Evolutionary conservation across 805 yeast genomes (phyloP), one percentile per base, ranked within the genome.

Genomic region (Wickerhamiella kurtzmanii): DNA sequence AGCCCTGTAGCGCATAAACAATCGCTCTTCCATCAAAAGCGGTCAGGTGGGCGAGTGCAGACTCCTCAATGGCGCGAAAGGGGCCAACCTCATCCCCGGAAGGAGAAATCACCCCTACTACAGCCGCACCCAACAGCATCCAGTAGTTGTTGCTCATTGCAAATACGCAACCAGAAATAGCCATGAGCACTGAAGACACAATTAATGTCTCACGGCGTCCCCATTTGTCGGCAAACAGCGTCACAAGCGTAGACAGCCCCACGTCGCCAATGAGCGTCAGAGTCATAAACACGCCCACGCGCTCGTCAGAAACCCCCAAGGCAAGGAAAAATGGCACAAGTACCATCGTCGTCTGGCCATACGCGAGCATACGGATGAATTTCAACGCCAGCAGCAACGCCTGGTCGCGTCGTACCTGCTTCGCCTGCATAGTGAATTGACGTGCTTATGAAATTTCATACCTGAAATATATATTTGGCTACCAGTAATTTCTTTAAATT

Each of bases 1-100:
- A 62, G 35, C 82, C 79, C 58, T 85, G 84, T 54, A 80, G 67
- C 0, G 92, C 92, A 66, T 77, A 85, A 2, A 84, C 67, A 52
- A 77, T 83, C 1, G 94, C 80, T 41, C 94, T 68, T 17, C 53
- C 48, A 2, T 50, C 53, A 17, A 43, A 40, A 1, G 48, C 44
- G 0, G 94, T 80, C 52, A 86, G 64, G 61, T 83, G 89, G 0
- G 95, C 92, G 44, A 86, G 69, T 37, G 83, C 73, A 1, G 89
- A 78, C 58, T 85, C 95, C 60, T 86, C 95, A 22, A 86, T 77
- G 0, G 92, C 76, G 58, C 82, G 80, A 62, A 86, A 86, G 0
- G 95, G 95, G 0, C 95, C 95, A 0, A 88, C 84, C 58, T 86
- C 95, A 57, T 80, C 87, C 20, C 95, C 94, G 22, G 85, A 77